Percentiles rank a stretch among this genome's conserved stretches.
Conservation (phyloP, 225 moss, liverwort and hornwort genomes). For the Bryoerythrophyllum caledonicum region DNA sequence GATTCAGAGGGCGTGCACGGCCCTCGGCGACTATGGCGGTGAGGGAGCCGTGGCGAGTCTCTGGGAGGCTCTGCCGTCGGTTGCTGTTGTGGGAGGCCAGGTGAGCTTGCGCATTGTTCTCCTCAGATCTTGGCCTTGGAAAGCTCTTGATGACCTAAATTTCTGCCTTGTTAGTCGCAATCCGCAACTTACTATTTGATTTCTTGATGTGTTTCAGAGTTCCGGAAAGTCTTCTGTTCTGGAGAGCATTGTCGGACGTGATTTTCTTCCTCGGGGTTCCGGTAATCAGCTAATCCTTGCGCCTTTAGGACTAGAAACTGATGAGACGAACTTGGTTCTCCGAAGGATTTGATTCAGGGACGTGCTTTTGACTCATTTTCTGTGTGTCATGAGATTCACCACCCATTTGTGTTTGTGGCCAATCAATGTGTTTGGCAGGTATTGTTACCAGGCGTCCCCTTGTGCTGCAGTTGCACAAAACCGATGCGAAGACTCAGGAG, state of each 20-base stretch:
- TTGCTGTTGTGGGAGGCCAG: constrained; percentile 84
- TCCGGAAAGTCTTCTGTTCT: constrained; percentile 53
- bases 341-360: background rate
- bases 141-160: constrained; percentile 1
- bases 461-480: constrained; percentile 78
- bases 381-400: background rate
- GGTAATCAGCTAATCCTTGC: constrained; percentile 16
- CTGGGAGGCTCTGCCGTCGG: constrained; percentile 83
- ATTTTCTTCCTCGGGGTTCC: constrained; percentile 50
- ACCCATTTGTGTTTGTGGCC: too few species aligned
- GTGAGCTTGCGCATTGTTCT: constrained; percentile 21
- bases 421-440: constrained; percentile 34
- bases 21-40: constrained; percentile 81
- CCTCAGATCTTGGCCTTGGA: background rate
- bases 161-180: background rate
- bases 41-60: constrained; percentile 68
- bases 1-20: constrained; percentile 82
- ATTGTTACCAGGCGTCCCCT: constrained; percentile 75
- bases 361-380: background rate
- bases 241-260: constrained; percentile 49
- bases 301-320: background rate
- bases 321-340: background rate
- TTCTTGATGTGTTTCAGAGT: constrained; percentile 27
- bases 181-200: background rate
- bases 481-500: constrained; percentile 47